Base-by-base conservation (phyloP, 805 yeast species). In the Metschnikowia picachoensis region DNA sequence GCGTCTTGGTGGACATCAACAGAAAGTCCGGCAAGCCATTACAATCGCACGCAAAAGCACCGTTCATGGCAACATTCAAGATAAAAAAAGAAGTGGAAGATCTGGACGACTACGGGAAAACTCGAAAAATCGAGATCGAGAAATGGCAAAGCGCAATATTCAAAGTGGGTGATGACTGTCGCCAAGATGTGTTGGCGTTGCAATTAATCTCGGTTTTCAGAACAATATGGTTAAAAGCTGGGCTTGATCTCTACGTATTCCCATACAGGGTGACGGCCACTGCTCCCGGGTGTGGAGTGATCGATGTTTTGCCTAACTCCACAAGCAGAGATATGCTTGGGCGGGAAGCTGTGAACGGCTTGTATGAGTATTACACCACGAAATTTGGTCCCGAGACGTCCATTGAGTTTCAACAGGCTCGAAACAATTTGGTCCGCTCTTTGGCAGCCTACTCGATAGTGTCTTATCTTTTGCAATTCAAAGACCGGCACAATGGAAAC, bases 241-340 rank as follows among this genome's bases (percentile, higher is more conserved):
- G 98, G 1, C 73, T 94, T 51, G 98, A 94, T 64, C 78, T 92
- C 36, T 94, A 76, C 65, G 95, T 94, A 25, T 95, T 80, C 68
- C 99, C 99, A 1, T 79, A 94, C 66, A 73, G 97, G 54, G 99
- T 94, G 25, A 91, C 97, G 0, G 99, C 99, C 1, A 94, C 99
- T 9, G 97, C 96, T 2, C 98, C 99, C 1, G 99, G 99, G 0
- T 91, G 98, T 72, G 99, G 99, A 67, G 95, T 94, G 37, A 94
- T 94, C 70, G 99, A 95, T 64, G 99, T 95, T 30, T 76, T 94
- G 54, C 99, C 99, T 30, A 87, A 92, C 62, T 85, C 97, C 6
- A 84, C 89, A 27, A 89, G 97, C 36, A 82, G 99, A 69, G 99
- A 94, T 68, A 92, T 94, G 98, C 76, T 94, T 43, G 99, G 99